Base-by-base conservation (phyloP, 1,139 yeast genomes). In the Blastobotrys aristatus region DNA sequence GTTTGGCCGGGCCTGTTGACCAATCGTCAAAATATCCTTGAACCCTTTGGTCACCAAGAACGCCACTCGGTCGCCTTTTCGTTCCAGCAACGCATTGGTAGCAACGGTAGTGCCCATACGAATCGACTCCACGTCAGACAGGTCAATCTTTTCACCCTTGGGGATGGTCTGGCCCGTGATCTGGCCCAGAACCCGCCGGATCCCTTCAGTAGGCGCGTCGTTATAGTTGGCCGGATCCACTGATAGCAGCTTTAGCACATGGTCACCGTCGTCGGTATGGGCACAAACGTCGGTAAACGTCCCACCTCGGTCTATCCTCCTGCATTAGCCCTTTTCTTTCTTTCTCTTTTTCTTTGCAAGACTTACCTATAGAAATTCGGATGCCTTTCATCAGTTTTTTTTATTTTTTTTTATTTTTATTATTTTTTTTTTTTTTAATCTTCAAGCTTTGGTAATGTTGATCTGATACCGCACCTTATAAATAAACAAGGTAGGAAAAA, bases 161-260 rank as follows among this genome's bases (percentile, higher is more conserved):
- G 69, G 65, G 37, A 84, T 83, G 10, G 62, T 48, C 3, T 60
- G 63, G 0, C 76, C 75, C 1, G 78, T 74, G 50, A 76, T 78
- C 32, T 69, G 67, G 61, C 85, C 94, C 50, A 90, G 66, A 0
- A 87, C 76, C 44, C 95, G 69, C 53, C 97, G 73, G 41, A 90
- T 86, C 5, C 96, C 97, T 67, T 89, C 97, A 14, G 90, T 73
- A 3, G 95, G 95, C 0, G 97, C 96, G 71, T 90, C 97, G 3
- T 73, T 69, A 62, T 90, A 89, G 67, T 89, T 89, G 39, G 75
- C 70, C 0, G 96, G 95, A 62, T 90, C 96, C 6, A 84, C 96
- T 1, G 96, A 87, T 26, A 90, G 71, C 36, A 89, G 68, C 65
- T 89, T 89, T 50, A 82, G 73, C 4, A 83, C 80, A 47, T 73